Evolutionary conservation across 305 asterid species (phyloP).

Genomic region (Lippia alba): DNA sequence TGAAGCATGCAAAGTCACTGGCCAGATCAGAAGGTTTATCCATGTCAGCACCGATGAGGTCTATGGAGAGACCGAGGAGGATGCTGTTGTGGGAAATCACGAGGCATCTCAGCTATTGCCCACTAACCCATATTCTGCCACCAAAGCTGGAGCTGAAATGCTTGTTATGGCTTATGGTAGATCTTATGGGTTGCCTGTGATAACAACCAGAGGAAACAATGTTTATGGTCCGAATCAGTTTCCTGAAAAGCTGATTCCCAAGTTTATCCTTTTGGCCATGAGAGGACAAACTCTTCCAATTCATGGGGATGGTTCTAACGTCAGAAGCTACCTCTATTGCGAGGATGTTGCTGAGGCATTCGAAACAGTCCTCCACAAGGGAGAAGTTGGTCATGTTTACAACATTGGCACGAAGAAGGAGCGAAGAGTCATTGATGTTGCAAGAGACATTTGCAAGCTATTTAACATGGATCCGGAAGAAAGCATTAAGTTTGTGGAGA

Average conservation of each 20-base stretch:
- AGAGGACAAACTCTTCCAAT: slow-evolving; percentile 67
- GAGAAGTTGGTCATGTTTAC: slow-evolving; percentile 77
- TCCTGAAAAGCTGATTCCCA: slow-evolving; percentile 74
- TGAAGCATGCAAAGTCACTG: slow-evolving; percentile 82
- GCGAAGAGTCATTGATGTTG: slow-evolving; percentile 70
- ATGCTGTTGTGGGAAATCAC: slow-evolving; percentile 80
- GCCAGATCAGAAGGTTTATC: slow-evolving; percentile 74
- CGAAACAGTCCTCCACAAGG: slow-evolving; percentile 67
- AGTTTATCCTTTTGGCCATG: slow-evolving; percentile 73
- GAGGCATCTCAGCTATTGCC: slow-evolving; percentile 88
- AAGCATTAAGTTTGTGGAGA: slow-evolving; percentile 66
- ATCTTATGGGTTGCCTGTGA: slow-evolving; percentile 83
- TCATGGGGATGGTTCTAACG: slow-evolving; percentile 72
- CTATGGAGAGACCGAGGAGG: slow-evolving; percentile 84
- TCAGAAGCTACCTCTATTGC: slow-evolving; percentile 69
- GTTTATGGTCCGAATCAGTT: slow-evolving; percentile 78
- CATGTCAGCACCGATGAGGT: slow-evolving; percentile 92
- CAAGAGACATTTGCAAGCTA: slow-evolving; percentile 57
- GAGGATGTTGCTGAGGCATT: slow-evolving; percentile 84
- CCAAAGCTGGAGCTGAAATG: slow-evolving; percentile 92
- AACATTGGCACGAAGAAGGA: slow-evolving; percentile 71
- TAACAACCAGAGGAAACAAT: slow-evolving; percentile 85
- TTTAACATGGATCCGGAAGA: slow-evolving; percentile 60
- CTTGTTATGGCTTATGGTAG: slow-evolving; percentile 88
- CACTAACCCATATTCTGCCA: slow-evolving; percentile 81